phyloP scores from a whole-genome alignment of 148 eudicot species.

The Heliamphora exappendiculata region DNA sequence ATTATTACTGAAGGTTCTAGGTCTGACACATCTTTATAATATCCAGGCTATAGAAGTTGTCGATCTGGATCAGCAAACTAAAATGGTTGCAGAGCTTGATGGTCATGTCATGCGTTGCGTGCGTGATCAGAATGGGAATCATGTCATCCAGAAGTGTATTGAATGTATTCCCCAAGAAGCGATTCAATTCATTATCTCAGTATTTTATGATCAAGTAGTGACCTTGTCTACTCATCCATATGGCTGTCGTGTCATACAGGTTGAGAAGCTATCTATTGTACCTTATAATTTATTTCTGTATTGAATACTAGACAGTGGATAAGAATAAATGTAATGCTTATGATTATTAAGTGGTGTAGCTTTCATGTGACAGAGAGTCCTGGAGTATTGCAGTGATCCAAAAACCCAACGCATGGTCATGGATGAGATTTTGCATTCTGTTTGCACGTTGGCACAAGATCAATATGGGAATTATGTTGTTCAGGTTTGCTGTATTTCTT shows the following conservation, averaged over 20 bases:
- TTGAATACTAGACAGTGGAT: neutral
- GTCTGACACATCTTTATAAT: neutral
- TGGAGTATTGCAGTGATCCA: slow-evolving; percentile 77
- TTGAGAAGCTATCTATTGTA: slow-evolving; percentile 1
- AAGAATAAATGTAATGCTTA: neutral
- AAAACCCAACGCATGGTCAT: slow-evolving; percentile 62
- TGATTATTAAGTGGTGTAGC: neutral
- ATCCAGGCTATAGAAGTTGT: slow-evolving; percentile 85
- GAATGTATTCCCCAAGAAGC: slow-evolving; percentile 77
- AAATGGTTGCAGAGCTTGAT: slow-evolving; percentile 78
- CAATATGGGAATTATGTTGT: slow-evolving; percentile 87
- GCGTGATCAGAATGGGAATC: slow-evolving; percentile 93
- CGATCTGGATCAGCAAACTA: slow-evolving; percentile 67
- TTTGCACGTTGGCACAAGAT: slow-evolving; percentile 70
- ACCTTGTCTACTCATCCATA: slow-evolving; percentile 84
- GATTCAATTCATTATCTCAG: slow-evolving; percentile 65
- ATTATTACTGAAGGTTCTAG: neutral
- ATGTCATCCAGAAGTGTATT: slow-evolving; percentile 88
- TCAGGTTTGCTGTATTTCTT: slow-evolving; percentile 41
- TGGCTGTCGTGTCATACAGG: slow-evolving; percentile 95
- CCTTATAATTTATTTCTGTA: neutral
- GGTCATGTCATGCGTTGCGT: slow-evolving; percentile 89
- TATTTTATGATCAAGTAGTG: slow-evolving; percentile 75
- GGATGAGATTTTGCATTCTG: slow-evolving; percentile 74
- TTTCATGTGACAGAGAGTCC: slow-evolving; percentile 58